phyloP scores from a whole-genome alignment of 352 stramenopile species.

The Globisporangium barbulae region DNA sequence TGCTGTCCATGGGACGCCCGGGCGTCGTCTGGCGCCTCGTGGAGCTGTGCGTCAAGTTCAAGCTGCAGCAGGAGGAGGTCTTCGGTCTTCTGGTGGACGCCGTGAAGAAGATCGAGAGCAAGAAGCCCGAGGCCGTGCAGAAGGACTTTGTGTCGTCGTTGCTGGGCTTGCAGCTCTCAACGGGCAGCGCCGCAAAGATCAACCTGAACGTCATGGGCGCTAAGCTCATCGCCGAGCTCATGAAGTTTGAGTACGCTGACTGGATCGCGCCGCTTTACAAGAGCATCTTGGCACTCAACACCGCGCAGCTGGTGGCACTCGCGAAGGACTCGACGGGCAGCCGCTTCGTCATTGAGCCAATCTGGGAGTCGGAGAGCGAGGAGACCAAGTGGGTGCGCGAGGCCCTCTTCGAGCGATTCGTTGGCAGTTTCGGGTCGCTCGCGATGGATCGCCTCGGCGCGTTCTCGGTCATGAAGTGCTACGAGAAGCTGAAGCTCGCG shows the following conservation, averaged over 20 bases:
- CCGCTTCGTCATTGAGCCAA: slow-evolving; percentile 71
- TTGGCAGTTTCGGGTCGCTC: slow-evolving; percentile 64
- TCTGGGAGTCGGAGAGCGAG: slow-evolving; percentile 66
- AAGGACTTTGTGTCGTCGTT: slow-evolving; percentile 65
- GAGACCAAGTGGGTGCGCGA: slow-evolving; percentile 56
- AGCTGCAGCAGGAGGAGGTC: slow-evolving; percentile 45
- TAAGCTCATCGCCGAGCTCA: slow-evolving; percentile 67
- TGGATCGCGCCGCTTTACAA: slow-evolving; percentile 53
- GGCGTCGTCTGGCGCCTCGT: slow-evolving; percentile 78
- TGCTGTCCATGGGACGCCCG: slow-evolving; percentile 64
- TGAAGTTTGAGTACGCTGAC: slow-evolving; percentile 55
- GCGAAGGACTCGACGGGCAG: slow-evolving; percentile 79
- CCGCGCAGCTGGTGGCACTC: slow-evolving; percentile 61
- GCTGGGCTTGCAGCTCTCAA: slow-evolving; percentile 66
- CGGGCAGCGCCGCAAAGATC: slow-evolving; percentile 44
- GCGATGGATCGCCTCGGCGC: slow-evolving; percentile 71
- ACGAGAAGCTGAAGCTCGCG: slow-evolving; percentile 48
- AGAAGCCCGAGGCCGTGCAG: slow-evolving; percentile 67
- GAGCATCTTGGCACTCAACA: slow-evolving; percentile 63
- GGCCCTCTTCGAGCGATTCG: slow-evolving; percentile 65
- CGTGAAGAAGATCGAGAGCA: slow-evolving; percentile 73
- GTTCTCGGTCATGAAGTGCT: slow-evolving; percentile 86
- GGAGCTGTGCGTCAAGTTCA: slow-evolving; percentile 68
- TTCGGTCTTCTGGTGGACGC: slow-evolving; percentile 53
- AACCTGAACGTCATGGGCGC: slow-evolving; percentile 78